These are phyloP conservation scores for Cladophialophora chaetospira DNA, from an alignment of 2,329 filamentous ascomycete species.

Conservation along the genomic window DNA sequence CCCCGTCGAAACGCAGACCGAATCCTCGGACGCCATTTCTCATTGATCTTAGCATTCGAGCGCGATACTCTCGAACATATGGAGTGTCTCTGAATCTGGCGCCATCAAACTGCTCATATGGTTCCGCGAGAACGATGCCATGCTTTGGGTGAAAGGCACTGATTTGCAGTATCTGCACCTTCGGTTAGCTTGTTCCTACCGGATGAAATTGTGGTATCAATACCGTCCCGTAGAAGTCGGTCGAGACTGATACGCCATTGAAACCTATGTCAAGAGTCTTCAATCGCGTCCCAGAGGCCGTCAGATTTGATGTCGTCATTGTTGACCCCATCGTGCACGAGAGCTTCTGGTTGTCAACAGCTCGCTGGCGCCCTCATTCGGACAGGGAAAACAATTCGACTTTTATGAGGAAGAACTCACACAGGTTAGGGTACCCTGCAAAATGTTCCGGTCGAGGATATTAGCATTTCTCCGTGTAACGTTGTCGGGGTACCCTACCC, in stretches of 20 bases:
- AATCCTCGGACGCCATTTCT: slow-evolving; percentile 13
- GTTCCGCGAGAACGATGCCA: slow-evolving; percentile 19
- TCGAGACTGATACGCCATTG: slow-evolving; percentile 19
- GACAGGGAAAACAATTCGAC: neutral
- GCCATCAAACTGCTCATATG: slow-evolving; percentile 21
- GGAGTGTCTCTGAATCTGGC: slow-evolving; percentile 14
- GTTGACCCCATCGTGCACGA: neutral
- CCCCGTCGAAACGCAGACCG: slow-evolving; percentile 16
- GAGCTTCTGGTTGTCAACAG: neutral
- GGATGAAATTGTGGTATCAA: neutral
- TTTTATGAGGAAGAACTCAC: neutral
- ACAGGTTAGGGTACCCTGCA: neutral
- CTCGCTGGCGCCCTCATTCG: neutral
- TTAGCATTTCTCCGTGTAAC: neutral
- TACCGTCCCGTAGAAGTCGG: slow-evolving; percentile 19
- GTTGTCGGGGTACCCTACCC: neutral
- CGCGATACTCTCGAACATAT: slow-evolving; percentile 17
- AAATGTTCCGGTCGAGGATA: neutral
- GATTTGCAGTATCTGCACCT: slow-evolving; percentile 17
- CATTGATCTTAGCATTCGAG: slow-evolving; percentile 17
- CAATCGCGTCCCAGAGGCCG: neutral
- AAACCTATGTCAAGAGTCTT: slow-evolving; percentile 24
- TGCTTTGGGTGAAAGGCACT: slow-evolving; percentile 21
- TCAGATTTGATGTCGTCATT: neutral
- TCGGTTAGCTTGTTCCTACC: neutral